A percentile compares a stretch with the other conserved stretches of the same genome.
phyloP scores from a whole-genome alignment of 108 stramenopile genomes.

The Skeletonema tropicum region DNA sequence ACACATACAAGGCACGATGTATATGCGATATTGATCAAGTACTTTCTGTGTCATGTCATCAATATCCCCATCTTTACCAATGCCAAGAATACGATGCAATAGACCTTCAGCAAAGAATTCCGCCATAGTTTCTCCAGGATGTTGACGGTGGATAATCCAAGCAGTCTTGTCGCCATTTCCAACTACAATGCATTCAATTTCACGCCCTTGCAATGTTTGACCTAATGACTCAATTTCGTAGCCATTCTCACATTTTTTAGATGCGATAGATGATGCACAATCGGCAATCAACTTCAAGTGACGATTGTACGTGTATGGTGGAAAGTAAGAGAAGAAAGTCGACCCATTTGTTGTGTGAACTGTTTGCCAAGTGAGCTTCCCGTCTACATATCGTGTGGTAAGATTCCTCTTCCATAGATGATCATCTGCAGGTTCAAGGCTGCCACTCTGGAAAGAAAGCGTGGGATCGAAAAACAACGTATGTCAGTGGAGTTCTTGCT shows the following conservation, averaged over 20 bases:
- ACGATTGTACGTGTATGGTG: slow-evolving; percentile 75
- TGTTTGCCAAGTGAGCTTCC: slow-evolving; percentile 69
- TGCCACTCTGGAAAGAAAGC: slow-evolving; percentile 6
- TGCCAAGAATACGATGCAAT: slow-evolving; percentile 67
- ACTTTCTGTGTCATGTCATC: slow-evolving; percentile 58
- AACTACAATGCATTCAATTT: slow-evolving; percentile 75
- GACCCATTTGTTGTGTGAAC: slow-evolving; percentile 55
- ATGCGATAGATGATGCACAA: slow-evolving; percentile 27
- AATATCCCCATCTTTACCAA: slow-evolving; percentile 32
- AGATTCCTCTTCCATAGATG: slow-evolving; percentile 64
- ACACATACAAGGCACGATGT: slow-evolving; percentile 90
- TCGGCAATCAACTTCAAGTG: slow-evolving; percentile 71
- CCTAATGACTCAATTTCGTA: slow-evolving; percentile 65
- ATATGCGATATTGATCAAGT: slow-evolving; percentile 65
- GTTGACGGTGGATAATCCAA: slow-evolving; percentile 89
- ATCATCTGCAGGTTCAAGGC: slow-evolving; percentile 51
- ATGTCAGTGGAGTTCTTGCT: not conserved
- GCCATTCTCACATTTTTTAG: slow-evolving; percentile 13
- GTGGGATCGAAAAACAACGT: not conserved
- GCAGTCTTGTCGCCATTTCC: slow-evolving; percentile 62
- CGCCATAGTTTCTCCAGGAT: slow-evolving; percentile 90
- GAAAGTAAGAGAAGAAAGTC: slow-evolving; percentile 76
- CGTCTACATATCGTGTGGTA: slow-evolving; percentile 62
- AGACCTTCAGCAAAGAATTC: slow-evolving; percentile 79
- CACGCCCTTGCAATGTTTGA: slow-evolving; percentile 73